A percentile compares a stretch with the other conserved stretches of the same genome.
phyloP scores from a whole-genome alignment of 345 rosid genomes.

The Lumnitzera racemosa region DNA sequence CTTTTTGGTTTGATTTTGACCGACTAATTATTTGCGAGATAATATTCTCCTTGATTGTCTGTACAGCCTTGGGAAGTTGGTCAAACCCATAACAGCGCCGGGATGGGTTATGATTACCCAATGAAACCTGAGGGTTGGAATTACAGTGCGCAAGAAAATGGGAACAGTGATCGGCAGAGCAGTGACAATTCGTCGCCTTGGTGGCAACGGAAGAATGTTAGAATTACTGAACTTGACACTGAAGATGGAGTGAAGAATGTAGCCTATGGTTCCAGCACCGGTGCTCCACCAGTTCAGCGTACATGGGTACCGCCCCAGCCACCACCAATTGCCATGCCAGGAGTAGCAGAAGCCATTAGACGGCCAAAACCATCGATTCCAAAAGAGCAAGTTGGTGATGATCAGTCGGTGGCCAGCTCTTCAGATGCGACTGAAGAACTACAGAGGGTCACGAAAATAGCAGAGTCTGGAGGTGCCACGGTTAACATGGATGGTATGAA shows the following conservation, averaged over 20 bases:
- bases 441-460: slow-evolving; percentile 61
- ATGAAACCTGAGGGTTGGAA: slow-evolving; percentile 27
- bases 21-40: no score
- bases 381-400: slow-evolving; percentile 47
- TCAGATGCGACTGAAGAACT: slow-evolving; percentile 43
- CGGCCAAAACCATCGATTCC: slow-evolving; percentile 56
- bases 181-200: slow-evolving; percentile 36
- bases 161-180: slow-evolving; percentile 27
- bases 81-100: slow-evolving; percentile 37
- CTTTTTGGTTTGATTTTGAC: no score
- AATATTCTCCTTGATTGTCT: background rate
- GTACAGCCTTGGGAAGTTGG: slow-evolving; percentile 76
- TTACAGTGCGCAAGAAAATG: slow-evolving; percentile 30
- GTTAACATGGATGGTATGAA: slow-evolving; percentile 22
- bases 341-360: slow-evolving; percentile 93
- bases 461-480: slow-evolving; percentile 54
- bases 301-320: slow-evolving; percentile 95
- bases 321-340: slow-evolving; percentile 87
- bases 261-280: slow-evolving; percentile 28
- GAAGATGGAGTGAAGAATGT: slow-evolving; percentile 36
- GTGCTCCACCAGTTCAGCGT: slow-evolving; percentile 48
- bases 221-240: slow-evolving; percentile 54
- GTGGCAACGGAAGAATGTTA: slow-evolving; percentile 72
- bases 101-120: slow-evolving; percentile 29
- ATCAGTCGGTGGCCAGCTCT: slow-evolving; percentile 26